Evolutionary conservation across 2,329 filamentous ascomycete species (phyloP), one percentile per base, ranked within the genome.

Genomic region (Aspergillus uvarum): DNA sequence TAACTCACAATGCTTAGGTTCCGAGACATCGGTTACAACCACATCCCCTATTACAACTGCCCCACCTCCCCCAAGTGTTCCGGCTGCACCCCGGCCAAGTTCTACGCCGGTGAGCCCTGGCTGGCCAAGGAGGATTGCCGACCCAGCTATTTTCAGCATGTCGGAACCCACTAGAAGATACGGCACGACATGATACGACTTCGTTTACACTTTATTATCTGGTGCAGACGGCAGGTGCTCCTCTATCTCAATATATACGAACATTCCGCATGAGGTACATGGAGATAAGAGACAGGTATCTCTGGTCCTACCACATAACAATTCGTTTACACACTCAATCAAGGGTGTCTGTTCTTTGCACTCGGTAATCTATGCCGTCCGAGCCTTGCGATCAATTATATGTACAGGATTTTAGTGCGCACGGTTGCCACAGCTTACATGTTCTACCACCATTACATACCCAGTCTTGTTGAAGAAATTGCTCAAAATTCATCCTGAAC

Each of bases 1-100:
- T 16, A 55, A 3, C 29, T 21, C 22, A 6, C 10, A 19, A n/a
- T 55, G 4, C 58, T 6, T 64, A 96, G 93, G 93, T 99, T 99
- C 88, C 93, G 94, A 56, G 95, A 99, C 74, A 98, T 99, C 67
- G 95, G 95, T 59, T 99, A 99, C 79, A 92, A 97, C 71, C 95
- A 99, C 70, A 93, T 98, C 56, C 95, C 95, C 50, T 99, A 96
- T 80, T 96, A 96, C 83, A 99, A 99, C 80, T 99, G 95, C 74
- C 95, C 95, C 63, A 98, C 96, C 79, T 96, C 90, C 56, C 90
- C 91, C 53, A 98, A 98, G 77, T 98, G 94, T 75, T 89, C 85
- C 66, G 91, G 91, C 66, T 98, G 94, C 74, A 84, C 88, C n/a
- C 86, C 91, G 0, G 95, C 94, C 53, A 86, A 89, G 60, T 90